Evolutionary conservation across 495 filamentous ascomycete genomes (phyloP), one percentile per base, ranked within the genome.

Genomic region (Friedmanniomyces simplex): DNA sequence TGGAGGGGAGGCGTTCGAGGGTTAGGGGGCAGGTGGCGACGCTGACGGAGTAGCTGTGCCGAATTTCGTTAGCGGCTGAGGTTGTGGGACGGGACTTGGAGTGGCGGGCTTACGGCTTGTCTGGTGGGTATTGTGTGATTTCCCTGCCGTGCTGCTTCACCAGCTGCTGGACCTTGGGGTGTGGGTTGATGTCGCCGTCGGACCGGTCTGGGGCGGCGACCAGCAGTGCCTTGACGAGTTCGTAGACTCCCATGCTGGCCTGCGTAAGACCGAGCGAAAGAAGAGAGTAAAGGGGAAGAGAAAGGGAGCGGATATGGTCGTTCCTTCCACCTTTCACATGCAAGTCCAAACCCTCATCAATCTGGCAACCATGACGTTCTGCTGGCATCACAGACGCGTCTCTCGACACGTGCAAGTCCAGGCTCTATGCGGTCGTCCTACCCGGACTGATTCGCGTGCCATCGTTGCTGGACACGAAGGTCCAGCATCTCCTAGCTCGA

Each of bases 21-120:
- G 62, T 62, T 36, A 64, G 24, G 36, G 59, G 53, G 21, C 32
- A 41, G 13, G 50, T 42, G 11, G 39, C 24, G 43, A 58, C 52
- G 14, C 28, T 6, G 10, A 52, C 50, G n/a, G 32, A 36, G 11
- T 25, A 52, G n/a, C n/a, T n/a, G n/a, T n/a, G n/a, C n/a, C n/a
- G n/a, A n/a, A n/a, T n/a, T n/a, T n/a, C n/a, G n/a, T n/a, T n/a
- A n/a, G n/a, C n/a, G n/a, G n/a, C n/a, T n/a, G n/a, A n/a, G n/a
- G n/a, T n/a, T n/a, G n/a, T n/a, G n/a, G n/a, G n/a, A n/a, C n/a
- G n/a, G n/a, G n/a, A n/a, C n/a, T n/a, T n/a, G n/a, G n/a, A n/a
- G n/a, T n/a, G n/a, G n/a, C n/a, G n/a, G n/a, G n/a, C n/a, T n/a
- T n/a, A n/a, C 32, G 28, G 26, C 50, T 52, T 52, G 11, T 52